Percentiles rank a stretch among this genome's conserved stretches.
phyloP scores from a whole-genome alignment of 257 asterid genomes.

The Lavandula angustifolia region DNA sequence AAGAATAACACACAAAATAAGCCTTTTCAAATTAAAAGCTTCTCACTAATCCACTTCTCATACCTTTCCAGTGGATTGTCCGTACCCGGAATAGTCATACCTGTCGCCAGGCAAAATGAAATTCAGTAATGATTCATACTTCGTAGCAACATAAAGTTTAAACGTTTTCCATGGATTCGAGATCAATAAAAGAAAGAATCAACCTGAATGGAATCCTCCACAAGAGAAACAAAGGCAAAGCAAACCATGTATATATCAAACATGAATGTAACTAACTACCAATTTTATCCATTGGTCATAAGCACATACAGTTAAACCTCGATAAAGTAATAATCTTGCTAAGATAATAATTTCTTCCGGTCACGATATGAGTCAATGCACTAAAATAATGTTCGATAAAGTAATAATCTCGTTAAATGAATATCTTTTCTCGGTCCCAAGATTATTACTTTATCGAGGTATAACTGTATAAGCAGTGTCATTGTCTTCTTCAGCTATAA shows the following conservation, averaged over 20 bases:
- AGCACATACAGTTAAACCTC: slow-evolving; percentile 7
- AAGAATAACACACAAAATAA: slow-evolving; percentile 33
- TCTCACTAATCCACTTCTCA: slow-evolving; percentile 31
- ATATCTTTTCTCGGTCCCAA: too few species aligned
- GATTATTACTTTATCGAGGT: too few species aligned
- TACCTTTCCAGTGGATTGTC: slow-evolving; percentile 95
- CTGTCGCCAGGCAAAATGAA: slow-evolving; percentile 44
- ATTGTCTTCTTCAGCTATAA: slow-evolving; percentile 16
- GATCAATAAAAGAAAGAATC: slow-evolving; percentile 13
- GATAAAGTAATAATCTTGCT: too few species aligned
- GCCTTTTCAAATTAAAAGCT: slow-evolving; percentile 21
- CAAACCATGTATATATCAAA: background rate
- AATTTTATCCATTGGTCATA: background rate
- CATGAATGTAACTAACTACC: background rate
- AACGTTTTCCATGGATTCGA: slow-evolving; percentile 7
- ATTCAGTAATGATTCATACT: slow-evolving; percentile 25
- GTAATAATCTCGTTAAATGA: too few species aligned
- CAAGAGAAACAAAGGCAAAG: slow-evolving; percentile 18
- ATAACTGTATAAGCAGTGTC: slow-evolving; percentile 1
- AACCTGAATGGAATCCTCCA: slow-evolving; percentile 15
- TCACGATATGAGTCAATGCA: too few species aligned
- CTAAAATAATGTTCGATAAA: too few species aligned
- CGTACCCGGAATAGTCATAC: slow-evolving; percentile 95
- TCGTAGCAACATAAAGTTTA: slow-evolving; percentile 14
- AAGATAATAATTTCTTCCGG: too few species aligned